phyloP scores from a whole-genome alignment of 441 rosid species.

The Corymbia citriodora region DNA sequence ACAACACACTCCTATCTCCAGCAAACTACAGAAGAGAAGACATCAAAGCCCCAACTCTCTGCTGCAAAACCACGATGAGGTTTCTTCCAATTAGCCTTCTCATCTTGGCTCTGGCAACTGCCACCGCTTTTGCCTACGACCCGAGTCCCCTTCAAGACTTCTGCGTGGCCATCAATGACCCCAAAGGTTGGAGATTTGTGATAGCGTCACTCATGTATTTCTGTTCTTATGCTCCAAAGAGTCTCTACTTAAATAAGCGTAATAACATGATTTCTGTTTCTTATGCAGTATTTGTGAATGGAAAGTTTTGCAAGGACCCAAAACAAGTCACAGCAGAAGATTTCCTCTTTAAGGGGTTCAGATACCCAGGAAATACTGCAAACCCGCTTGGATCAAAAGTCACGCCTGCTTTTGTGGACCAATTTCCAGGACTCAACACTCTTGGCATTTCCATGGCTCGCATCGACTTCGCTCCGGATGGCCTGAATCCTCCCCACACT shows the following conservation, averaged over 20 bases:
- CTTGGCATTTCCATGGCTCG: not conserved
- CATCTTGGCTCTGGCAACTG: not conserved
- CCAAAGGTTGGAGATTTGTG: not conserved
- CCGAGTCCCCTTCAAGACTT: not conserved
- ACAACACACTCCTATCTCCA: not conserved
- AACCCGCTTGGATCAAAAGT: not conserved
- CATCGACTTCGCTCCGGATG: not conserved
- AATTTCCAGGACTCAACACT: not conserved
- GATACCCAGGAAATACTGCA: not conserved
- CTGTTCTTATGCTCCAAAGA: not conserved
- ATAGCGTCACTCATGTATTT: not conserved
- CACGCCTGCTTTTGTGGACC: not conserved
- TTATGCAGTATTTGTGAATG: not conserved
- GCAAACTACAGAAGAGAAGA: not conserved
- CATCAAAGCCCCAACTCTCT: not conserved
- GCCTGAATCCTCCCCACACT: not conserved
- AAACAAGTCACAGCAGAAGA: not conserved
- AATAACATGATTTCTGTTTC: not conserved
- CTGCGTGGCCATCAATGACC: not conserved
- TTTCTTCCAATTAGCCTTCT: not conserved
- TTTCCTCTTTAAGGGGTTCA: not conserved
- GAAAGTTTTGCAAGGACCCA: not conserved
- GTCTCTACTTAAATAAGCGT: not conserved
- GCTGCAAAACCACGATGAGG: not conserved
- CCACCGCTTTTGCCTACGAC: not conserved